Base-by-base conservation (phyloP, 306 rosid genomes). In the Dalbergia oliveri region DNA sequence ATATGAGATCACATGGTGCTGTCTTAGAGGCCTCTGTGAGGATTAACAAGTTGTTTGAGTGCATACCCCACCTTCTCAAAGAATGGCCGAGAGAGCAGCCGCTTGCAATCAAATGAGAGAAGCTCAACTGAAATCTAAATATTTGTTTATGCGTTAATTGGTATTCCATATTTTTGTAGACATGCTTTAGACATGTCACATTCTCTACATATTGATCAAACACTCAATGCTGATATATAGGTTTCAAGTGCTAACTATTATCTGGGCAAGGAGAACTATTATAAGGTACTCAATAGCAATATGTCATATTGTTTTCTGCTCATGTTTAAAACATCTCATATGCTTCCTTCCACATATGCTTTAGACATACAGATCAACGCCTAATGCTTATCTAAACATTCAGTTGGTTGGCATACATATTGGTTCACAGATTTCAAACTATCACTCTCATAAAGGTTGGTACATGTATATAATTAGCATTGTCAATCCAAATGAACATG, bases 1-100 rank as follows among this genome's bases (percentile, higher is more conserved):
- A 37, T 18, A 15, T 35, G 44, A 54, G 74, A 35, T 72, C 91
- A 88, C 81, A 34, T 71, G 88, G 62, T 64, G 14, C 61, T 73
- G 81, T 84, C 67, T 66, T 39, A 41, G 19, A 34, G 45, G 37
- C 31, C 39, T 8, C 6, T 73, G 4, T 6, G 34, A 51, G 39
- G 23, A 76, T 64, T 8, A 73, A 70, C 21, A 5, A 54, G 60
- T 54, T n/a, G 3, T 18, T n/a, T n/a, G 19, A 66, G 14, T 5
- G 50, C 23, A 11, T 7, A 53, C 60, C 79, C 79, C 65, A 72
- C 74, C 74, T 26, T 72, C 72, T 53, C 59, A 79, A 41, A 19
- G 41, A 18, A 77, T 33, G 31, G 7, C 11, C 57, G 64, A 31
- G 37, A 43, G 37, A 66, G 37, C 5, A 47, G 19, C 59, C 59